These are phyloP conservation scores for Canna indica DNA, from an alignment of 176 grass and related monocot genomes.

Conservation along the genomic window DNA sequence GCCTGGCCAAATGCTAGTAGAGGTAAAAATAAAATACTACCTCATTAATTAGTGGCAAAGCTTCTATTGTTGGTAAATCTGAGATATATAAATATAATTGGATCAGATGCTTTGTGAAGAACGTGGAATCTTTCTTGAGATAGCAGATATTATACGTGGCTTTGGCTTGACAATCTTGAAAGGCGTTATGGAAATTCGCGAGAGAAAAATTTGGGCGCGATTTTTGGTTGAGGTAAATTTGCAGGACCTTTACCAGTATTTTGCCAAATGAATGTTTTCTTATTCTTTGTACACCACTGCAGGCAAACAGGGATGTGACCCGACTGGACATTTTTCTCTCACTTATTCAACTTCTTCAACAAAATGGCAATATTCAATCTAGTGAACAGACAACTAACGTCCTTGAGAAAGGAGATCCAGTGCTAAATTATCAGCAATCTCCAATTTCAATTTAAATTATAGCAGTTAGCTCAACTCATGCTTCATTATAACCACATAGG, in stretches of 20 bases:
- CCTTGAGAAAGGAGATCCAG: constrained; percentile 46
- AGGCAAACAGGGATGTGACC: constrained; percentile 94
- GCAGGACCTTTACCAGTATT: background rate
- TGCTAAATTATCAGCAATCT: constrained; percentile 58
- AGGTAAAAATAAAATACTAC: constrained; percentile 46
- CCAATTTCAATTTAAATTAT: constrained; percentile 39
- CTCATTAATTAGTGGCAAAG: background rate
- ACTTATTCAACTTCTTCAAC: constrained; percentile 79
- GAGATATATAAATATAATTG: background rate
- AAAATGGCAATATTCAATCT: constrained; percentile 60
- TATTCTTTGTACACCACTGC: constrained; percentile 11
- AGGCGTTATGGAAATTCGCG: constrained; percentile 79
- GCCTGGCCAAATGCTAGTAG: constrained; percentile 91
- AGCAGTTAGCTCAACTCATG: background rate
- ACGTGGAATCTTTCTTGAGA: constrained; percentile 94
- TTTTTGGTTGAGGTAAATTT: constrained; percentile 69
- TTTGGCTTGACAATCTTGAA: constrained; percentile 92
- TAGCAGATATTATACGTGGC: constrained; percentile 84
- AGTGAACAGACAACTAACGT: constrained; percentile 47
- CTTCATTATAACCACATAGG: too few relatives aligned
- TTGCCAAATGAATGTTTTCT: constrained; percentile 13
- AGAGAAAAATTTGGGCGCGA: constrained; percentile 81
- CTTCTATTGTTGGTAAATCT: background rate
- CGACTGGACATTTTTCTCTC: constrained; percentile 98
- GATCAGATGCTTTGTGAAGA: constrained; percentile 95